Percentiles rank a stretch among this genome's conserved stretches.
Evolutionary conservation across 83 land plant genomes (phyloP).

Genomic region (Picea abies): DNA sequence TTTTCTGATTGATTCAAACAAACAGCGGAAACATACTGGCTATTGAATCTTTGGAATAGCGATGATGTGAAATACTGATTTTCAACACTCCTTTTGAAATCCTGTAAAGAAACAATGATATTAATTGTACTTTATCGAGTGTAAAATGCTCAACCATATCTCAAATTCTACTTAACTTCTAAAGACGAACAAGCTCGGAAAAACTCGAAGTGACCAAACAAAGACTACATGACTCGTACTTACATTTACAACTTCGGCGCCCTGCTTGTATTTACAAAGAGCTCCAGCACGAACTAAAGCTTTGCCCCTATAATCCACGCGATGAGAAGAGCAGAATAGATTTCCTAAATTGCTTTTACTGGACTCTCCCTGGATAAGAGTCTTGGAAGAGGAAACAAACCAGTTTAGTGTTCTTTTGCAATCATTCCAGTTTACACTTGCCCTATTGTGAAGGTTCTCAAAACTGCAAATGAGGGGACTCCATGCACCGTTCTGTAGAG

Average conservation of each 20-base stretch:
- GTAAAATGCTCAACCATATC: not conserved
- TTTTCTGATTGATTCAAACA: not conserved
- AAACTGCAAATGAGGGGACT: not conserved
- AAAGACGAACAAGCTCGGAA: too few species aligned
- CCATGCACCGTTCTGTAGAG: not conserved
- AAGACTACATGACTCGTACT: not conserved
- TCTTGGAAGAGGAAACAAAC: not conserved
- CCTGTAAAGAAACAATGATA: not conserved
- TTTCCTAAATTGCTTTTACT: not conserved
- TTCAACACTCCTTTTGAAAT: not conserved
- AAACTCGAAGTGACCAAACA: not conserved
- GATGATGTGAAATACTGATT: not conserved
- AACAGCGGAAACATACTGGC: not conserved
- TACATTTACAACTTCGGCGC: not conserved
- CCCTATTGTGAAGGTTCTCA: not conserved
- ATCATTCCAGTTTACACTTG: not conserved
- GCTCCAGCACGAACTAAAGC: not conserved
- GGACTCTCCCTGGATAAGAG: slow-evolving; percentile 4
- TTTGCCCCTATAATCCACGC: too few species aligned
- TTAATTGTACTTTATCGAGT: not conserved
- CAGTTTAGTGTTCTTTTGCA: not conserved
- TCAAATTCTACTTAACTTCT: not conserved
- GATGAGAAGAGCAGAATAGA: not conserved
- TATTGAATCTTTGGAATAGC: not conserved
- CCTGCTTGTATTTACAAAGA: not conserved